Evolutionary conservation across 2,329 filamentous ascomycete species (phyloP), one percentile per base, ranked within the genome.

Genomic region (Pseudopithomyces chartarum): DNA sequence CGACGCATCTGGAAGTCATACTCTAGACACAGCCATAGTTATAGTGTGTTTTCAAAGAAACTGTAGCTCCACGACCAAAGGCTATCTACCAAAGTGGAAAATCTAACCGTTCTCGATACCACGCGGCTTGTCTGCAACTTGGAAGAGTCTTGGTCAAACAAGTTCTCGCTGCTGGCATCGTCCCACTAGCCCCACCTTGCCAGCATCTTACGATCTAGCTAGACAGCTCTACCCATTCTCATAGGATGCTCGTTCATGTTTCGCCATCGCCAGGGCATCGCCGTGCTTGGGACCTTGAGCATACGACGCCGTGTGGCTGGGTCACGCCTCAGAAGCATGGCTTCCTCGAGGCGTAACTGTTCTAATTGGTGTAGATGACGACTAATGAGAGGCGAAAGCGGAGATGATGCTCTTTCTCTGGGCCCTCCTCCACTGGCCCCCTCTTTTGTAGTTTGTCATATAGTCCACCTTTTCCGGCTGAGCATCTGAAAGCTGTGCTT

Each of bases 381-480:
- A 26, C 26, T 43, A 29, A 22, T 19, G n/a, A 15, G 32, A 11
- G 34, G 34, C 47, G 29, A 19, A 32, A 23, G 32, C 36, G 45
- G 13, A 48, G 22, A n/a, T 7, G 45, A 38, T 11, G 32, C 19
- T 22, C 12, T 33, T 26, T 20, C 20, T n/a, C 32, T 15, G 12
- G 11, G 33, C 26, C 26, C 26, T 5, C 26, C 8, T 29, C 26
- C 26, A 29, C 15, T 17, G 43, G 15, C n/a, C 23, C 43, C 26
- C 43, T 19, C n/a, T 17, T 32, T 23, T 32, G 23, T 46, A 50
- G 38, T 40, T 40, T 22, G 56, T 62, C 54, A 54, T 59, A 60
- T 59, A 58, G 62, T 55, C 52, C 57, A 51, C 53, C 42, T 20
- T 36, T 47, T 12, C 29, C 32, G 22, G 20, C 36, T 52, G 48